Evolutionary conservation across 2,329 filamentous ascomycete genomes (phyloP).

Genomic region (Grosmannia serpens): DNA sequence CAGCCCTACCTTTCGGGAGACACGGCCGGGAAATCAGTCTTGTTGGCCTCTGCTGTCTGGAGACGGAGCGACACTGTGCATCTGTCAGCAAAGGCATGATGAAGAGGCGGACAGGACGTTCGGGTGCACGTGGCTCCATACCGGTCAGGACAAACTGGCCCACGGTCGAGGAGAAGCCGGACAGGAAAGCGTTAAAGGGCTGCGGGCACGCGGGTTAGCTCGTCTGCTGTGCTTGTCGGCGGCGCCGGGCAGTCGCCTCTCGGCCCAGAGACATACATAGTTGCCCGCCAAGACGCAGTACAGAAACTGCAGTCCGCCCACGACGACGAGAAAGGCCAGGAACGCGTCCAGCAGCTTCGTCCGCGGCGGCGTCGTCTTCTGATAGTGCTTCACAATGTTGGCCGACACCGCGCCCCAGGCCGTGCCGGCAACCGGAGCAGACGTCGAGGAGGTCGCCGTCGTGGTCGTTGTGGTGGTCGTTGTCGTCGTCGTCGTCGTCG

Average conservation of each 20-base stretch:
- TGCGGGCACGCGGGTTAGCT: constrained; percentile 24
- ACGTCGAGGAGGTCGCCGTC: not conserved
- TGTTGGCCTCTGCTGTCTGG: constrained; percentile 79
- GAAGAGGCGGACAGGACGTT: not conserved
- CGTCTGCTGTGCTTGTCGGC: not conserved
- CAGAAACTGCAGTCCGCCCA: constrained; percentile 82
- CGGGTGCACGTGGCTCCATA: constrained; percentile 32
- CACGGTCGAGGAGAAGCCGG: constrained; percentile 87
- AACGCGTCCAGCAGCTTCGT: constrained; percentile 89
- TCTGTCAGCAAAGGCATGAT: not conserved
- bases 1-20: constrained; percentile 63
- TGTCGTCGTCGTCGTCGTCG: not conserved
- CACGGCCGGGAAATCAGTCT: constrained; percentile 61
- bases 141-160: constrained; percentile 96
- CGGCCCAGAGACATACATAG: constrained; percentile 53
- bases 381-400: constrained; percentile 68
- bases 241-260: not conserved
- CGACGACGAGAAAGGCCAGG: constrained; percentile 73
- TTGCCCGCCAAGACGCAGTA: constrained; percentile 91
- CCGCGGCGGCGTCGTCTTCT: constrained; percentile 71
- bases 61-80: constrained; percentile 62
- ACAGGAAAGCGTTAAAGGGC: constrained; percentile 98
- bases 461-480: not conserved
- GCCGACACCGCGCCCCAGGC: constrained; percentile 45
- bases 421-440: not conserved